A percentile compares a stretch with the other conserved stretches of the same genome.
Conservation (phyloP, 768 basidiomycete species). For the Stropharia rugosoannulata region DNA sequence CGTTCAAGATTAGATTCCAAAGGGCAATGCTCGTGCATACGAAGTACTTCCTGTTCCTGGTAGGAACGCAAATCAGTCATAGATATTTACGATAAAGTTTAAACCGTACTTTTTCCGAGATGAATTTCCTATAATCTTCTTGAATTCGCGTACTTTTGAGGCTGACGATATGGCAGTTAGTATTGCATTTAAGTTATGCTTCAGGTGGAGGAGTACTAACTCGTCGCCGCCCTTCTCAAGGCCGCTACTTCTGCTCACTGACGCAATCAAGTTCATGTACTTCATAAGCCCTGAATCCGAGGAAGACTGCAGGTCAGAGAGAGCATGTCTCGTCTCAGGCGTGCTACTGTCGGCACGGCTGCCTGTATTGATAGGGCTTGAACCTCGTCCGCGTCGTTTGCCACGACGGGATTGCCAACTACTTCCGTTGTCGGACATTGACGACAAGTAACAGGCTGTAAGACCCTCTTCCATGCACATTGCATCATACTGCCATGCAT, state of each 20-base stretch:
- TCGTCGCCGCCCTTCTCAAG: slow-evolving; percentile 72
- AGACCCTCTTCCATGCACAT: too few species aligned
- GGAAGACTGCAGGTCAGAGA: too few species aligned
- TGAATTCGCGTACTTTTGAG: slow-evolving; percentile 60
- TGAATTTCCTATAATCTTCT: slow-evolving; percentile 65
- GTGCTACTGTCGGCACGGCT: too few species aligned
- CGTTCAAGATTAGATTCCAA: slow-evolving; percentile 31
- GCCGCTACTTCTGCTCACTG: slow-evolving; percentile 76
- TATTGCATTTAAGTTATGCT: too few species aligned
- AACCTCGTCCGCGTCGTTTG: too few species aligned
- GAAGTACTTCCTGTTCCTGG: slow-evolving; percentile 39
- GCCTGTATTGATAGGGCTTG: too few species aligned
- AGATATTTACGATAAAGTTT: background rate
- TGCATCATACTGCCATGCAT: too few species aligned
- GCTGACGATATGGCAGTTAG: slow-evolving; percentile 36
- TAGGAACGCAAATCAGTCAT: background rate
- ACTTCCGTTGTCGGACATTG: too few species aligned
- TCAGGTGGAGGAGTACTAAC: slow-evolving; percentile 42
- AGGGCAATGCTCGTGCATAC: slow-evolving; percentile 36
- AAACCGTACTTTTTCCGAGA: slow-evolving; percentile 58
- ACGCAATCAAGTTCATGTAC: slow-evolving; percentile 66
- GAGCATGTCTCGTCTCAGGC: too few species aligned
- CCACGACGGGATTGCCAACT: too few species aligned
- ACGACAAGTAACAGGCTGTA: too few species aligned
- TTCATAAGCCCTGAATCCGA: slow-evolving; percentile 12